Conservation (phyloP, 345 rosid species). For the Corchorus capsularis region DNA sequence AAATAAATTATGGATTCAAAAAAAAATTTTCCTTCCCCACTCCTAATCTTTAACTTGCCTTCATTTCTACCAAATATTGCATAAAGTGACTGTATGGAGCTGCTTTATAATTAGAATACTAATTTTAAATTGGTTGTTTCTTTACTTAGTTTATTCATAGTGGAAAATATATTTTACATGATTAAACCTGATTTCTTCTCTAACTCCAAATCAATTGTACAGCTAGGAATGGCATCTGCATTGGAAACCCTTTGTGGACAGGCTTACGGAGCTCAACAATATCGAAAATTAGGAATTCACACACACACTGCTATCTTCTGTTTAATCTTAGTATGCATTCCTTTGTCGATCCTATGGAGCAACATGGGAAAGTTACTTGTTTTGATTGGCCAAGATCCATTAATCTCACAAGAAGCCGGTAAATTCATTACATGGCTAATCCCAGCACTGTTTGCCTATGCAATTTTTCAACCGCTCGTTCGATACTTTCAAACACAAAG, state of each 20-base stretch:
- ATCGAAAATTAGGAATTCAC: slow-evolving; percentile 37
- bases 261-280: slow-evolving; percentile 51
- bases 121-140: too few species aligned
- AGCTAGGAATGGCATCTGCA: slow-evolving; percentile 48
- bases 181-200: neutral
- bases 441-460: slow-evolving; percentile 24
- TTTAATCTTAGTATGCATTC: slow-evolving; percentile 32
- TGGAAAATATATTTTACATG: too few species aligned
- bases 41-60: too few species aligned
- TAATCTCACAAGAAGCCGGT: slow-evolving; percentile 36
- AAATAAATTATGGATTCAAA: too few species aligned
- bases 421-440: slow-evolving; percentile 18
- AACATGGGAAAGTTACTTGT: slow-evolving; percentile 39
- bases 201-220: neutral
- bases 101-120: too few species aligned
- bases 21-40: too few species aligned
- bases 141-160: too few species aligned
- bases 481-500: slow-evolving; percentile 43
- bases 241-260: slow-evolving; percentile 49
- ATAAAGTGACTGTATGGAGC: too few species aligned
- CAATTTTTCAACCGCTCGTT: slow-evolving; percentile 35
- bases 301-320: slow-evolving; percentile 46
- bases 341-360: slow-evolving; percentile 41
- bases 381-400: slow-evolving; percentile 42
- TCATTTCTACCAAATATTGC: too few species aligned